phyloP scores from a whole-genome alignment of 805 yeast species.

The Ogataea ramenticola region DNA sequence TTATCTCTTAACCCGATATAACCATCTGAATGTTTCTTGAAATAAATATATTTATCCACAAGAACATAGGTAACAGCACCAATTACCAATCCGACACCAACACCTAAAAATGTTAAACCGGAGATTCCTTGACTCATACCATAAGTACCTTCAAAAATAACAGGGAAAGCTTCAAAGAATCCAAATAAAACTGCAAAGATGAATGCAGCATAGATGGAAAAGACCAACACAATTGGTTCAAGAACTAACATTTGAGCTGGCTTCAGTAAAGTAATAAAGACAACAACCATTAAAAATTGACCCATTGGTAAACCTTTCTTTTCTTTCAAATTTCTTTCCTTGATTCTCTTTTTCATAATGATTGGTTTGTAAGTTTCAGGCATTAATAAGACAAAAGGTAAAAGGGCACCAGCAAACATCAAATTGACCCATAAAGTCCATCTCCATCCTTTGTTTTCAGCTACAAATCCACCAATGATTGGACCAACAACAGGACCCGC shows the following conservation, averaged over 20 bases:
- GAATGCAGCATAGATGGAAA: slow-evolving; percentile 65
- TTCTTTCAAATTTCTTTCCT: slow-evolving; percentile 47
- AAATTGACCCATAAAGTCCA: slow-evolving; percentile 70
- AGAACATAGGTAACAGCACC: slow-evolving; percentile 48
- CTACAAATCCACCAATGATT: slow-evolving; percentile 66
- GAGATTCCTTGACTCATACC: slow-evolving; percentile 52
- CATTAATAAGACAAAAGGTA: slow-evolving; percentile 34
- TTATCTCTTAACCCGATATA: slow-evolving; percentile 47
- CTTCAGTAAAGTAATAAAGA: slow-evolving; percentile 45
- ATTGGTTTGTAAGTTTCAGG: slow-evolving; percentile 75
- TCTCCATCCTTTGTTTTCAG: slow-evolving; percentile 55
- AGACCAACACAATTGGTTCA: slow-evolving; percentile 70
- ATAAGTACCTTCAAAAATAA: slow-evolving; percentile 62
- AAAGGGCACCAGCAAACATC: slow-evolving; percentile 56
- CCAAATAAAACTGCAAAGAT: slow-evolving; percentile 74
- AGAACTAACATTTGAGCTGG: slow-evolving; percentile 63
- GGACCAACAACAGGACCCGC: slow-evolving; percentile 79
- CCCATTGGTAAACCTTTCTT: slow-evolving; percentile 27
- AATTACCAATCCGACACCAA: slow-evolving; percentile 56
- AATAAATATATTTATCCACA: slow-evolving; percentile 41
- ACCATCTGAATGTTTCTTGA: slow-evolving; percentile 57
- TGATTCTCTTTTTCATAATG: slow-evolving; percentile 53
- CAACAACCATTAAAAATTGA: slow-evolving; percentile 36
- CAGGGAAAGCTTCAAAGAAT: slow-evolving; percentile 73
- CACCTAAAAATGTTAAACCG: slow-evolving; percentile 65